Base-by-base conservation (phyloP, 164 flowering plant species). In the Vitis rotundifolia region DNA sequence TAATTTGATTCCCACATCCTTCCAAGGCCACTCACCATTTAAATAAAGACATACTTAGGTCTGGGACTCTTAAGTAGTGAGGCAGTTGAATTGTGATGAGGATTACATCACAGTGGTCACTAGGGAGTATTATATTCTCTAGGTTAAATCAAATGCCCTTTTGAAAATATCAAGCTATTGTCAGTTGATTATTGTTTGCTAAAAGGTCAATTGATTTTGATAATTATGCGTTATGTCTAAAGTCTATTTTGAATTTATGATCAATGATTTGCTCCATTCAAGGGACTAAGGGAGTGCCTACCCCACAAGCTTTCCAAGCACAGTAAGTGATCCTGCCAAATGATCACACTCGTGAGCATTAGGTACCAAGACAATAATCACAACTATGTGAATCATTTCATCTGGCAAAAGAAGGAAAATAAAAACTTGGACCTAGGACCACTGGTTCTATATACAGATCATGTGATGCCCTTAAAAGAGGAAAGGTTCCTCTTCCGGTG, bases 171-270 rank as follows among this genome's bases (percentile, higher is more conserved):
- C 44, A 37, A 37, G 44, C 44, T 37, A 0, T 37, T 37, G 44
- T 37, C 44, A 37, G 61, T 58, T 58, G 61, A 58, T 58, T 19
- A 58, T 58, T 11, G 61, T 57, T 60, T 55, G 63, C 62, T 63
- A 71, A 71, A 71, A 71, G 74, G 63, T 71, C 74, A 59, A 58
- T 58, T 59, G 69, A 64, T 71, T 71, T 71, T 64, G 61, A 65
- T 69, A 64, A 71, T 65, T 50, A 65, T 71, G 74, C 22, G 64
- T 64, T 59, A 71, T 63, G 67, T 62, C 16, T 53, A 12, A 54
- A 62, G 14, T 65, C 19, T 37, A 5, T 66, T 49, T 37, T 37
- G 44, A 6, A 37, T 37, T 37, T 37, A 37, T 37, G 26, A 58
- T 58, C 61, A 16, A n/a, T 8, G 63, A 16, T 66, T 66, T 37